Evolutionary conservation across 148 eudicot species (phyloP).

Genomic region (Arbutus unedo): DNA sequence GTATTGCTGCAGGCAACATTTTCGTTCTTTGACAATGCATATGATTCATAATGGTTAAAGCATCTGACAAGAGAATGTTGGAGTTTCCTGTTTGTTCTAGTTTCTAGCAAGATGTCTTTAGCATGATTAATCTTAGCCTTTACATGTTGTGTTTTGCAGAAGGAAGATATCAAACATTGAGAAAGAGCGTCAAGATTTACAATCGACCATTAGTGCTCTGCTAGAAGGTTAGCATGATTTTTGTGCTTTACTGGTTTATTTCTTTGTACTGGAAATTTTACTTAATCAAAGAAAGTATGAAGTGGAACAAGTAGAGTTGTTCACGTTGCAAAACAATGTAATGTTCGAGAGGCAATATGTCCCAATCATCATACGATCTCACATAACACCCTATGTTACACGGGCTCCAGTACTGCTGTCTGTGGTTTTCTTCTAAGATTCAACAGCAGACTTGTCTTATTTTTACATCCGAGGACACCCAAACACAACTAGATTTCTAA

Average conservation of each 20-base stretch:
- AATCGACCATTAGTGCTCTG: slow-evolving; percentile 77
- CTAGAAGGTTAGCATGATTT: slow-evolving; percentile 63
- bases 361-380: slow-evolving; percentile 1
- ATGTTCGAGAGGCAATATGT: not conserved
- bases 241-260: slow-evolving; percentile 6
- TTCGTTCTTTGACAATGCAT: not conserved
- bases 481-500: too few species aligned
- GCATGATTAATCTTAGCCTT: not conserved
- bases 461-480: too few species aligned
- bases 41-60: not conserved
- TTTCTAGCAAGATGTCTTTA: not conserved
- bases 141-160: slow-evolving; percentile 39
- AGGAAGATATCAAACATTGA: slow-evolving; percentile 79
- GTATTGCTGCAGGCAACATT: not conserved
- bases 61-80: not conserved
- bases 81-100: not conserved
- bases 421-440: too few species aligned
- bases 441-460: too few species aligned
- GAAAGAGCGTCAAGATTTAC: slow-evolving; percentile 85
- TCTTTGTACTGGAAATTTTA: not conserved
- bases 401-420: too few species aligned
- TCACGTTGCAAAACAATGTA: not conserved
- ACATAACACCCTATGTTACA: too few species aligned
- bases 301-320: not conserved
- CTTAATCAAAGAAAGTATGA: not conserved